These are phyloP conservation scores for Penicillium sp. DNA, from an alignment of 2,329 filamentous ascomycete species.

Conservation along the genomic window DNA sequence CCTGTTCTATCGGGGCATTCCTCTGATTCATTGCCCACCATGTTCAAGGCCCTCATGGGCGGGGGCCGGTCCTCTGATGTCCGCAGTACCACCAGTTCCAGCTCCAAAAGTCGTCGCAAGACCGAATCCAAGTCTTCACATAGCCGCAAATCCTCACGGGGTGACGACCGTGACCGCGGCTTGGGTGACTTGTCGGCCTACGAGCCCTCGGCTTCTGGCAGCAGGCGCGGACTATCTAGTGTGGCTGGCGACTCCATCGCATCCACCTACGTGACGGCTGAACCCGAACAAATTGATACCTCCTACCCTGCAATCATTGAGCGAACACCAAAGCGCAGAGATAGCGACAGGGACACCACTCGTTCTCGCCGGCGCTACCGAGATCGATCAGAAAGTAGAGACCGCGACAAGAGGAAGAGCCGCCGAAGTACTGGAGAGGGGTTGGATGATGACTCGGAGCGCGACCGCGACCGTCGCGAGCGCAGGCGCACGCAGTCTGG, in stretches of 20 bases:
- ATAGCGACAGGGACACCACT: conserved; percentile 26
- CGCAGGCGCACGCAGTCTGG: conserved; percentile 30
- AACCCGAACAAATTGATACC: conserved; percentile 28
- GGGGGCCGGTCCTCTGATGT: conserved; percentile 34
- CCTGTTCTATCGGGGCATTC: conserved; percentile 21
- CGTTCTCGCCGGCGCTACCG: conserved; percentile 23
- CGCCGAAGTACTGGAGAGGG: conserved; percentile 17
- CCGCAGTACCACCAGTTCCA: conserved; percentile 29
- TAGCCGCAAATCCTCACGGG: conserved; percentile 41
- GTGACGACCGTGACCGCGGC: conserved; percentile 46
- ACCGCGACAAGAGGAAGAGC: conserved; percentile 23
- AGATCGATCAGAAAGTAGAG: conserved; percentile 28
- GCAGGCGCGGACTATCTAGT: conserved; percentile 27
- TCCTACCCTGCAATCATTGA: conserved; percentile 30
- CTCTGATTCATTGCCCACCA: conserved; percentile 31
- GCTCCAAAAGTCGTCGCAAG: conserved; percentile 34
- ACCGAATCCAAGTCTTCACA: conserved; percentile 33
- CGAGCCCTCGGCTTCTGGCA: conserved; percentile 23
- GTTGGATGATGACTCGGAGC: conserved; percentile 19
- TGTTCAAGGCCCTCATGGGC: conserved; percentile 40
- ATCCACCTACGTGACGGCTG: conserved; percentile 40
- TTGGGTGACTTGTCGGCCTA: conserved; percentile 34
- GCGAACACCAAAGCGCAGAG: conserved; percentile 26
- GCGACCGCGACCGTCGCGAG: conserved; percentile 23
- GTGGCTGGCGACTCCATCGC: conserved; percentile 30